Conservation (phyloP, 2,329 filamentous ascomycete genomes). For the Blastomyces gilchristii region DNA sequence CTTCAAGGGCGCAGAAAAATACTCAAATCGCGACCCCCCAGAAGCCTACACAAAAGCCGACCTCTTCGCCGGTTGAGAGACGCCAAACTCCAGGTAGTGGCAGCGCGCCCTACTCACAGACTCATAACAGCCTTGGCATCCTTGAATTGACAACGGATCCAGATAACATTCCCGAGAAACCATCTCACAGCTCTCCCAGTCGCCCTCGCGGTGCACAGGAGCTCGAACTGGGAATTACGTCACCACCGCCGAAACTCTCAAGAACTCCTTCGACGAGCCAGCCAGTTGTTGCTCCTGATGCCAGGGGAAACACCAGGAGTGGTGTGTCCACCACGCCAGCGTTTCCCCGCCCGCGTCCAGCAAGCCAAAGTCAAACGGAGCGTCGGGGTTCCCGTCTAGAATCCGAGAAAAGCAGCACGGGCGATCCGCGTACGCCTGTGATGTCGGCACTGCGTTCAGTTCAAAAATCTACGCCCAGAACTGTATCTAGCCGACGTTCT, state of each 20-base stretch:
- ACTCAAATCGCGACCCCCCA: neutral
- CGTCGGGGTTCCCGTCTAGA: neutral
- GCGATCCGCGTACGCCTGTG: neutral
- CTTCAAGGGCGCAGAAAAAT: neutral
- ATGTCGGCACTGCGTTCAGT: neutral
- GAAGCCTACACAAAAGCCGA: neutral
- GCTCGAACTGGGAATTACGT: neutral
- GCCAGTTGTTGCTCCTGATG: neutral
- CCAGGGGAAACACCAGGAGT: neutral
- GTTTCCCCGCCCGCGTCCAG: neutral
- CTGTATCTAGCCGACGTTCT: neutral
- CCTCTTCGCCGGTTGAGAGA: neutral
- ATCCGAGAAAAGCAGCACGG: neutral
- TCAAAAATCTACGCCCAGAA: neutral
- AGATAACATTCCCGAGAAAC: conserved; percentile 14
- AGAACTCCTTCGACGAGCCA: neutral
- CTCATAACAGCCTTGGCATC: conserved; percentile 12
- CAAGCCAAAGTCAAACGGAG: neutral
- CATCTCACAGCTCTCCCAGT: neutral
- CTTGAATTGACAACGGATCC: conserved; percentile 24
- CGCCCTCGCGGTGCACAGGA: neutral
- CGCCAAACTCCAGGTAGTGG: neutral
- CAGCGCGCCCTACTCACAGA: neutral
- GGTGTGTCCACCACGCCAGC: neutral
- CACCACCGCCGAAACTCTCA: too few species aligned